Conservation (phyloP, 2,329 filamentous ascomycete genomes). For the Fusarium kyushuense region DNA sequence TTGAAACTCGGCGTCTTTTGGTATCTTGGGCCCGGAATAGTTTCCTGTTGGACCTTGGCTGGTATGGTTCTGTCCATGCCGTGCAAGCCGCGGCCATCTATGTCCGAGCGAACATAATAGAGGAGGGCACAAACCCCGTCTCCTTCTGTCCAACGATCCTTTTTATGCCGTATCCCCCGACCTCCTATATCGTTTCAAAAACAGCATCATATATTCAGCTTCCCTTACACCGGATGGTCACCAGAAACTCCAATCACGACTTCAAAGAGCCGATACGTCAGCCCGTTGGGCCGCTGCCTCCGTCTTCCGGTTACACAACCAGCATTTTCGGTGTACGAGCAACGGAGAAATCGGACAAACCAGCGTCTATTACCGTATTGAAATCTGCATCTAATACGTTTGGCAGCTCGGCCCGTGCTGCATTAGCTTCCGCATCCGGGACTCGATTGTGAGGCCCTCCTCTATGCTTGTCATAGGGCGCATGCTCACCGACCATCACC, state of each 20-base stretch:
- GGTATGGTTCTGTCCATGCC: neutral
- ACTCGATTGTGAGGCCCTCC: slow-evolving; percentile 27
- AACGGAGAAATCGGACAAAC: slow-evolving; percentile 2
- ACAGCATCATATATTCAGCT: slow-evolving; percentile 2
- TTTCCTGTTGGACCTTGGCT: slow-evolving; percentile 33
- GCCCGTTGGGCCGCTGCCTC: slow-evolving; percentile 18
- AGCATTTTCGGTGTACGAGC: slow-evolving; percentile 1
- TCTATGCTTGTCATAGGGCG: slow-evolving; percentile 21
- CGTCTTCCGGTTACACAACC: slow-evolving; percentile 26
- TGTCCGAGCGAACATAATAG: slow-evolving; percentile 2
- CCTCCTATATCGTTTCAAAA: neutral
- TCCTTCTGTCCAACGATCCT: neutral
- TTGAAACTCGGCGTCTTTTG: slow-evolving; percentile 7
- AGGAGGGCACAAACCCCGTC: neutral
- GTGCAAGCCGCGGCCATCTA: slow-evolving; percentile 2
- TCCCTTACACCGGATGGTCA: slow-evolving; percentile 4
- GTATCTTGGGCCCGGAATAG: slow-evolving; percentile 23
- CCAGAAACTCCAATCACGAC: slow-evolving; percentile 18
- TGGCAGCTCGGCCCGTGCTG: slow-evolving; percentile 37
- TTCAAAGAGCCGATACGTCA: slow-evolving; percentile 4
- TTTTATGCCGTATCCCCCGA: slow-evolving; percentile 2
- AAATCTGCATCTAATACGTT: slow-evolving; percentile 5
- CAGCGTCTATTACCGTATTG: slow-evolving; percentile 13
- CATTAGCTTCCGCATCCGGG: slow-evolving; percentile 31
- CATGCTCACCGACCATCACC: slow-evolving; percentile 22